phyloP scores from a whole-genome alignment of 1,139 yeast species.

The Pichia cactophila region DNA sequence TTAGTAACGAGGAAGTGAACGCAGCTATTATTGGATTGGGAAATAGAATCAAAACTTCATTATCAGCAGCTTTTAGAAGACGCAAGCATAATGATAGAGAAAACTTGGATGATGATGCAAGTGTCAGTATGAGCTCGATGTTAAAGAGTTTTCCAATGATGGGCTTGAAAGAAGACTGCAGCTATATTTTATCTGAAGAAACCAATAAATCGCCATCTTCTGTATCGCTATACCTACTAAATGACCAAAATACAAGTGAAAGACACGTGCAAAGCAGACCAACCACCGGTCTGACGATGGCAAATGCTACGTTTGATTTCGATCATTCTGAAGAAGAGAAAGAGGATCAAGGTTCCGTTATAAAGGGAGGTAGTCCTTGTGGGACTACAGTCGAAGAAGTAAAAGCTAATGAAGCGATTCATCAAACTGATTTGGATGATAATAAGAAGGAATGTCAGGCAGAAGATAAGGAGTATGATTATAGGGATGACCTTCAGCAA shows the following conservation, averaged over 20 bases:
- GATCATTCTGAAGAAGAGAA: neutral
- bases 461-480: constrained; percentile 15
- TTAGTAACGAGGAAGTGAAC: constrained; percentile 62
- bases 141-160: constrained; percentile 2
- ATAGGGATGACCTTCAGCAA: constrained; percentile 18
- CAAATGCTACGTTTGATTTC: neutral
- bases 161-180: constrained; percentile 15
- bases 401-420: neutral
- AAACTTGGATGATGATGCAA: neutral
- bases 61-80: constrained; percentile 46
- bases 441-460: neutral
- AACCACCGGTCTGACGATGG: neutral
- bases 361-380: neutral
- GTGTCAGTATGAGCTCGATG: neutral
- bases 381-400: neutral
- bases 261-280: neutral
- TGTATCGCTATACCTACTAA: constrained; percentile 1
- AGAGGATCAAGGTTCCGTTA: neutral
- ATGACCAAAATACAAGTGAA: neutral
- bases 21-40: constrained; percentile 80
- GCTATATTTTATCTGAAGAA: constrained; percentile 24
- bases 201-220: constrained; percentile 3
- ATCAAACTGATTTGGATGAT: neutral
- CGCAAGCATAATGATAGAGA: constrained; percentile 2
- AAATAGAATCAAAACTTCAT: constrained; percentile 51